Percentiles rank a stretch among this genome's conserved stretches.
Conservation (phyloP, 495 filamentous ascomycete genomes). For the Penicillium flavigenum region DNA sequence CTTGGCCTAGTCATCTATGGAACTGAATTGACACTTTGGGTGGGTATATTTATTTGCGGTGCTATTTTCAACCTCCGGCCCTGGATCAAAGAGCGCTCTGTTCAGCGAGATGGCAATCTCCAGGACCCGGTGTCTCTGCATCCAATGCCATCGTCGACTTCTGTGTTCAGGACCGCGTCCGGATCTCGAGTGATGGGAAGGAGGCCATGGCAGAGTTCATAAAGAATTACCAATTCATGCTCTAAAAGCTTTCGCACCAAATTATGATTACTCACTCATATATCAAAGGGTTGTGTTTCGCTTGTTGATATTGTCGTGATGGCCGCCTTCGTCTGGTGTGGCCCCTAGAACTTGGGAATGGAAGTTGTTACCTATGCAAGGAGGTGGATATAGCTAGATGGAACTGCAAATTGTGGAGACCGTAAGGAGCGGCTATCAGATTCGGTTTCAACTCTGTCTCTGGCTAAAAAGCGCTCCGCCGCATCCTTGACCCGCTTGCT, state of each 20-base stretch:
- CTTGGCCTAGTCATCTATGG: constrained; percentile 62
- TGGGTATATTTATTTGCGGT: constrained; percentile 61
- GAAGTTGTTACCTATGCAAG: too few relatives aligned
- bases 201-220: constrained; percentile 17
- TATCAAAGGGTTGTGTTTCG: not conserved
- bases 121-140: constrained; percentile 39
- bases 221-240: not conserved
- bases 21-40: constrained; percentile 59
- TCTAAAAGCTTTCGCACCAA: not conserved
- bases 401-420: not conserved
- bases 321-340: not conserved
- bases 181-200: constrained; percentile 29
- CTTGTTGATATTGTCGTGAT: not conserved
- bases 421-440: not conserved
- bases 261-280: not conserved
- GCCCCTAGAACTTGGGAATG: too few relatives aligned
- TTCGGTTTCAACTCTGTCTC: not conserved
- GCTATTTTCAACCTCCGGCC: constrained; percentile 59
- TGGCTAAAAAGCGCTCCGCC: not conserved
- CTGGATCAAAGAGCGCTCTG: constrained; percentile 38
- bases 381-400: too few relatives aligned
- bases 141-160: constrained; percentile 55
- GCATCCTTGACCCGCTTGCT: not conserved
- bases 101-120: constrained; percentile 10
- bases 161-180: constrained; percentile 54